Base-by-base conservation (phyloP, 1,139 yeast species). In the Pichia sp. region DNA sequence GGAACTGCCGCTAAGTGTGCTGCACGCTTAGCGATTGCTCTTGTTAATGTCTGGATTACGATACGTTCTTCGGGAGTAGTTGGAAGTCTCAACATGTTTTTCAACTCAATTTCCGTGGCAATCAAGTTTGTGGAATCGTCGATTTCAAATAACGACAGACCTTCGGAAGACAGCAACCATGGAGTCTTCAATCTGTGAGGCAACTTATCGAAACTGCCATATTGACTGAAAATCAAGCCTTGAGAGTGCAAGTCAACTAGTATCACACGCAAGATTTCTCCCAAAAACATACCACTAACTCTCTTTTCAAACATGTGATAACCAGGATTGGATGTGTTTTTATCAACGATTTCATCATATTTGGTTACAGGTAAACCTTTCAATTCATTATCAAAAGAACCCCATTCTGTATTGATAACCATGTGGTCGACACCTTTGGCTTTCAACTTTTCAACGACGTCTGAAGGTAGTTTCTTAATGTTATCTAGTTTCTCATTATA, bases 321-420 rank as follows among this genome's bases (percentile, higher is more conserved):
- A 7, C 92, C 94, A 33, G 77, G 79, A 64, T 90, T 90, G 11
- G 92, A 75, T n/a, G 96, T 85, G 40, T 64, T 61, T 23, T 66
- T 62, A 63, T 90, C 95, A 50, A 90, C 77, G 33, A 67, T 70
- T 40, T 66, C 63, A 65, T 90, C 97, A 61, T 79, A 88, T 51
- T 77, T 75, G 4, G 95, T 85, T 43, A 68, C 72, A 48, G 96
- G 97, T 54, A 88, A 70, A 39, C 79, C 69, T 53, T 77, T 68
- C 46, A 87, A 70, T 29, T 77, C 79, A 58, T 88, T 88, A 64
- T 90, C 97, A 60, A 88, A 90, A 38, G 95, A 85, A 50, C 97
- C 97, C 96, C 97, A 90, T 67, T 90, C 97, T 38, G 96, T 88
- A 68, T 90, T 90, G 58, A 90, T 74, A 48, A 87, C 85, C 97